Base-by-base conservation (phyloP, 202 grass and related monocot species). In the Brachypodium distachyon region DNA sequence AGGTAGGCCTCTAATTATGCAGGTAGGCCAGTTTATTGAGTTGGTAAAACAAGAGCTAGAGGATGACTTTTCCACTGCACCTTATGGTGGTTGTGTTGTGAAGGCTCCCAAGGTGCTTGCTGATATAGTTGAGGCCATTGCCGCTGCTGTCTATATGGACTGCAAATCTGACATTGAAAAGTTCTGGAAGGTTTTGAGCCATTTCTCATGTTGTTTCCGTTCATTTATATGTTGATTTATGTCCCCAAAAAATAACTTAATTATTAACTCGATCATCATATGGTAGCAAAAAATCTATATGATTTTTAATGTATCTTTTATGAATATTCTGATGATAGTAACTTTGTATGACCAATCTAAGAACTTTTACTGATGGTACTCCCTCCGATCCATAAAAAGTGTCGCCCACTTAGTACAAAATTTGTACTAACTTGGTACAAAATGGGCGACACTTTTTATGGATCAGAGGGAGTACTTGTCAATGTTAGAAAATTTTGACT, bases 71-170 rank as follows among this genome's bases (percentile, higher is more conserved):
- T 72, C 49, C 11, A 54, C 29, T 73, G 46, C 50, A 48, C 76
- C 61, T 21, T 86, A 89, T 69, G 90, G 93, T 40, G 93, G 90
- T 41, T 68, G 52, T 63, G 74, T 80, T 13, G 48, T 86, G 36
- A 89, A 91, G 58, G 90, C 90, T 3, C 90, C 90, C 16, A 97
- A 97, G 62, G 88, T 97, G 44, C 84, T 97, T 8, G 93, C 93
- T 6, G 90, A 97, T 76, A 82, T 97, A 33, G 88, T 91, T 12
- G 90, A 97, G 74, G 63, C 90, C 59, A 89, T 97, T 14, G 52
- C 74, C 56, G 90, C 83, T 47, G 93, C 93, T 61, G 77, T 97
- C 21, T 97, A 91, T 32, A 48, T 93, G 22, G 93, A 97, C 73
- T 93, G 85, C 87, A 83, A 84, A 75, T 91, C 93, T 66, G 40